Base-by-base conservation (phyloP, 192 early-diverging fungal genomes). In the Coemansia sp. region DNA sequence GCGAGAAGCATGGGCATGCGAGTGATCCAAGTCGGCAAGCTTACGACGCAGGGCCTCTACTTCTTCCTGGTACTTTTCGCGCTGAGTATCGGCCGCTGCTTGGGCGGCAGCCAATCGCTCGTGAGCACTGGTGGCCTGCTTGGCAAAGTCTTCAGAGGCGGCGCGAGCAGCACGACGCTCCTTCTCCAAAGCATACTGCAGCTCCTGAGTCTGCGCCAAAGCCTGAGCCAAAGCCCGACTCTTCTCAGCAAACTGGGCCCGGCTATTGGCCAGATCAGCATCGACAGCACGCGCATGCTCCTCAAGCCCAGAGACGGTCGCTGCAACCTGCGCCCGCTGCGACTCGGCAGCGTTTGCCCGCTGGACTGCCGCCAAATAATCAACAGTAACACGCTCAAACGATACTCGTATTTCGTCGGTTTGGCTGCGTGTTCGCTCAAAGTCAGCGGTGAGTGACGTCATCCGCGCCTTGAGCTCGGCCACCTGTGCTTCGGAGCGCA, bases 241-340 rank as follows among this genome's bases (percentile, higher is more conserved):
- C 68, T 79, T 78, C 37, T 84, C 82, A 10, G 73, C 74, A 67
- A 84, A 84, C 50, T 73, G 82, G 62, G 70, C 73, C 12, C 82
- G 73, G 70, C 76, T 79, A 35, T 63, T 79, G 13, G 82, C 76
- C 65, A 84, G 65, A 20, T 84, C 82, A 0, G 68, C 73, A 52
- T 84, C 76, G 1, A 79, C 63, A 0, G 76, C 73, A 24, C 73
- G 76, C 65, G 69, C 75, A 27, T 84, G 82, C 35, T 73, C 74
- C 30, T 77, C 70, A 8, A 78, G 68, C 29, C 41, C 53, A 1
- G 53, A 20, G 0, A 72, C 63, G 1, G 65, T 64, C 4, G 63
- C 61, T 40, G 59, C 71, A 11, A 43, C 40, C 18, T 83, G 72
- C 4, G 56, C 65, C 15, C 71, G 45, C 66, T 71, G 71, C 59